Percentiles rank a stretch among this genome's conserved stretches.
These are phyloP conservation scores for Hygrocybe punicea DNA, from an alignment of 768 basidiomycete species.

Conservation along the genomic window DNA sequence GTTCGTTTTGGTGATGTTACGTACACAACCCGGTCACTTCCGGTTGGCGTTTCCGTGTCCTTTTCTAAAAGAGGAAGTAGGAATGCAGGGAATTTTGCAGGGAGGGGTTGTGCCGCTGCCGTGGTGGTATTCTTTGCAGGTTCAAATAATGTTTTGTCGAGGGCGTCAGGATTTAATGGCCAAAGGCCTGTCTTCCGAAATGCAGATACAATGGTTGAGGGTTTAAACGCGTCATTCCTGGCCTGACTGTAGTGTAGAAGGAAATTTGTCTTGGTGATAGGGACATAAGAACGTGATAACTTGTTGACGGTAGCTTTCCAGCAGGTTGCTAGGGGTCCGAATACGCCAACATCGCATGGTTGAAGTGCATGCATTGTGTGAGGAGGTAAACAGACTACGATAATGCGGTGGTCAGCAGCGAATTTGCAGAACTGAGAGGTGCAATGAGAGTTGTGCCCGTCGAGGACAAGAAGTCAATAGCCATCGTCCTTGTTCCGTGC, in stretches of 20 bases:
- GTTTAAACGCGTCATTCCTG: constrained; percentile 3
- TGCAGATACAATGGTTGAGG: constrained; percentile 3
- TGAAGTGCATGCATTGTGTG: background rate
- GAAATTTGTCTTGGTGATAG: background rate
- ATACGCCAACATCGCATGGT: no score
- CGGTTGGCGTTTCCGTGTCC: no score
- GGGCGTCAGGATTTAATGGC: constrained; percentile 13
- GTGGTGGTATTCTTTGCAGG: constrained; percentile 17
- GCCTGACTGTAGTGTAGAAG: background rate
- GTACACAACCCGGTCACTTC: no score
- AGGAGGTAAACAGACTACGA: background rate
- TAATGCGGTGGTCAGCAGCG: background rate
- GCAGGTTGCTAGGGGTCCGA: no score
- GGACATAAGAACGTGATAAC: no score
- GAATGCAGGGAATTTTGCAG: no score
- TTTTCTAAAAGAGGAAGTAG: no score
- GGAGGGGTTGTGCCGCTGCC: no score
- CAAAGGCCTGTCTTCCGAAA: constrained; percentile 15
- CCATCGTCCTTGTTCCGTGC: background rate
- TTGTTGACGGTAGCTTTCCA: no score
- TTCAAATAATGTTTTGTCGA: constrained; percentile 10
- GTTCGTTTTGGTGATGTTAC: no score
- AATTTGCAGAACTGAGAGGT: background rate
- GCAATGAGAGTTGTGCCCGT: background rate
- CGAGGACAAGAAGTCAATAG: background rate